Evolutionary conservation across 148 eudicot genomes (phyloP), one percentile per base, ranked within the genome.

Genomic region (Nepenthes gracilis): DNA sequence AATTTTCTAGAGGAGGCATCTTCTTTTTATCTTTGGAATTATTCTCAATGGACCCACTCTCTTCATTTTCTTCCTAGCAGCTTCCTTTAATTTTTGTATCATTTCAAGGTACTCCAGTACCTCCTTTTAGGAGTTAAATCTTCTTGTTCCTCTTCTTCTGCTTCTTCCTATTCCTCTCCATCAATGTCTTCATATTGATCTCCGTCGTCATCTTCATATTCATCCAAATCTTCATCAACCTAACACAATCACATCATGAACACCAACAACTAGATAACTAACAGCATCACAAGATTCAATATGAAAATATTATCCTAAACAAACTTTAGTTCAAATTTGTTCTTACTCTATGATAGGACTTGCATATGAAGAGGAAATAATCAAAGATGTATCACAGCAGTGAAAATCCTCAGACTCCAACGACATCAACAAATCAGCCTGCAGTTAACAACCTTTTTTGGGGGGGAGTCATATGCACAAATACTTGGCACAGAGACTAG

Each of bases 41-140:
- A n/a, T 64, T 54, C 15, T 5, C 10, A 43, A 73, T 63, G 66
- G 81, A 70, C 40, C 96, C 85, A 62, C 74, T 63, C 67, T 85
- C 88, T 58, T 74, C 78, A 76, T 62, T 73, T 75, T 66, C 52
- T 78, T 77, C 70, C 95, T 79, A 35, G 70, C 49, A 6, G 47
- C 33, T 63, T 88, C 97, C 56, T 92, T 92, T 52, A 92, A 53
- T 43, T 66, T 80, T 64, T 88, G 76, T 66, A 96, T 78, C 68
- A 81, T 58, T 48, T 70, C 76, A 53, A 92, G 84, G 64, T 85
- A 79, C 40, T 83, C 86, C 23, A 23, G 23, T 23, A 23, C 11
- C 11, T 11, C 15, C 11, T 49, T 49, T 6, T 12, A 5, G 53
- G 53, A 49, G 6, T 12, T 49, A 0, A 6, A 6, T 49, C 57